Percentiles rank a stretch among this genome's conserved stretches.
Evolutionary conservation across 2,329 filamentous ascomycete species (phyloP).

Genomic region (Trichoderma guizhouense): DNA sequence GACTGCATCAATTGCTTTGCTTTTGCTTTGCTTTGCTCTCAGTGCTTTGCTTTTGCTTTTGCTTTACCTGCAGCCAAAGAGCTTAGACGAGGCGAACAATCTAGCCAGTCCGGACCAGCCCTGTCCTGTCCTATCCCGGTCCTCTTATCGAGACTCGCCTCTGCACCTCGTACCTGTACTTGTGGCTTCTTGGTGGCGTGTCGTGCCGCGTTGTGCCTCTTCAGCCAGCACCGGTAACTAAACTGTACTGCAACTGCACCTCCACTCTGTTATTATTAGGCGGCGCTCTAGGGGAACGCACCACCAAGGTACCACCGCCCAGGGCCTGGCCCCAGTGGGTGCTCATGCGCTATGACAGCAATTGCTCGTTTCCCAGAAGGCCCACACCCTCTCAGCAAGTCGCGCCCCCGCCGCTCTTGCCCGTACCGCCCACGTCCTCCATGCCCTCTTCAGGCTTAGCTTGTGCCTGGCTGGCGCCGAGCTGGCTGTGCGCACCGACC

Average conservation of each 20-base stretch:
- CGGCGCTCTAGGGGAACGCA: not conserved
- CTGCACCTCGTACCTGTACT: not conserved
- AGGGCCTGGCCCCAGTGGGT: slow-evolving; percentile 13
- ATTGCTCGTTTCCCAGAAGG: slow-evolving; percentile 1
- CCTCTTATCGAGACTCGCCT: not conserved
- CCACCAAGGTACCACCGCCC: not conserved
- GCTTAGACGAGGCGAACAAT: not conserved
- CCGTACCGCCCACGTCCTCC: slow-evolving; percentile 6
- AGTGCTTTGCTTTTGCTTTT: not conserved
- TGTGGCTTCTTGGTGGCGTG: not conserved
- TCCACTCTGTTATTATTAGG: not conserved
- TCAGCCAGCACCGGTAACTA: not conserved
- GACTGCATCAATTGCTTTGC: not conserved
- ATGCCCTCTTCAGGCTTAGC: slow-evolving; percentile 1
- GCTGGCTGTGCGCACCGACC: slow-evolving; percentile 9
- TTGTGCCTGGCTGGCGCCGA: not conserved
- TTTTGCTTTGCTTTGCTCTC: not conserved
- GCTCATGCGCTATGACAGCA: slow-evolving; percentile 10
- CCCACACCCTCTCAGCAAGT: slow-evolving; percentile 1
- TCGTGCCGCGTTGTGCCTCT: not conserved
- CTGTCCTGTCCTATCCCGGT: not conserved
- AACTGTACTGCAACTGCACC: not conserved
- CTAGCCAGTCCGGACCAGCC: not conserved
- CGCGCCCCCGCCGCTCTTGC: slow-evolving; percentile 3
- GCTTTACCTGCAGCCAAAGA: not conserved